Evolutionary conservation across 208 protist species (phyloP), one percentile per base, ranked within the genome.

Genomic region (Strigomonas galati): DNA sequence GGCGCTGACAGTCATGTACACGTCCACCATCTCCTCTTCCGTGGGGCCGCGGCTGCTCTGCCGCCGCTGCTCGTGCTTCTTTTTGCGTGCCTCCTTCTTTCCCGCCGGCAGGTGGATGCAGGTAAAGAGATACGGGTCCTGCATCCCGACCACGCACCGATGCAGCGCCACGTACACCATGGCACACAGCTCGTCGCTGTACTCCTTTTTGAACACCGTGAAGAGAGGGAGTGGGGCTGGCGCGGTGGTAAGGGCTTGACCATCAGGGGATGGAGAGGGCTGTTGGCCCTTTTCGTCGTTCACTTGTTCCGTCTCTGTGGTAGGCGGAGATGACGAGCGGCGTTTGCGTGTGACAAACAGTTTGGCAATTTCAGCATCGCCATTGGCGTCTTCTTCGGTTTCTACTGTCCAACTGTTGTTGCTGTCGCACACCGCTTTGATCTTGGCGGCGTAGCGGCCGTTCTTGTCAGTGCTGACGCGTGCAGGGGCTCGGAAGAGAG

Each of bases 121-220:
- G 23, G 77, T 80, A 0, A 89, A 70, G 5, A 78, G 46, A 62
- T 85, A 91, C 2, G 87, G 87, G 35, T 94, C 87, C 26, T 64
- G 58, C 28, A 82, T 57, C 3, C 87, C 87, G 27, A 84, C 76
- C 6, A 84, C 69, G 65, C 84, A 79, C 27, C 77, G 65, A 67
- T 94, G 87, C 52, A 94, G 71, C 48, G 87, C 84, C 2, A 88
- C 58, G 78, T 81, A 81, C 27, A 94, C 65, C 56, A 80, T 71
- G 7, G 78, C 76, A 56, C 82, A 91, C 51, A 87, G 66, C 10
- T 59, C 46, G 0, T 54, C 27, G 31, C 71, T 57, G 72, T 88
- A 93, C 30, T 78, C 54, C 10, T 75, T 61, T 1, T 32, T 53
- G 57, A 81, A 83, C 3, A 81, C 28, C 2, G 76, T 73, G 32